phyloP scores from a whole-genome alignment of 192 early-diverging fungal species.

The Entophlyctis helioformis region DNA sequence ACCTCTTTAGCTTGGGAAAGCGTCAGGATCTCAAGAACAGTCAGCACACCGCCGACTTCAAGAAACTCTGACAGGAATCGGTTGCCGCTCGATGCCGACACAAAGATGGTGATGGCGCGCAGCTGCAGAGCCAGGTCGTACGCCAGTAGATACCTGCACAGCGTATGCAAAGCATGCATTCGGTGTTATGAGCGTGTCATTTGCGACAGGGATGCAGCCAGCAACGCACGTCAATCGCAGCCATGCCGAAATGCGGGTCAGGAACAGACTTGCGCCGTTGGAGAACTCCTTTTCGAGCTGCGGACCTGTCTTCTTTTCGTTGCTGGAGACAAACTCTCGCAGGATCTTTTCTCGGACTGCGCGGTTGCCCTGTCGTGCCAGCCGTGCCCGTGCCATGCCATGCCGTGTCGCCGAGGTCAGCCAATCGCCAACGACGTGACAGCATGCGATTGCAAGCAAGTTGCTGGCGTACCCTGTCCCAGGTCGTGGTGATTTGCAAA shows the following conservation, averaged over 20 bases:
- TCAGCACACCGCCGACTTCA: conserved; percentile 52
- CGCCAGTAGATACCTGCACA: conserved; percentile 36
- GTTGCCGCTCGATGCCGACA: conserved; percentile 39
- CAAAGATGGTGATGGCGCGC: conserved; percentile 43
- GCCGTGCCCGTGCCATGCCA: background rate
- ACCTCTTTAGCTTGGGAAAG: conserved; percentile 48
- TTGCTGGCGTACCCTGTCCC: conserved; percentile 25
- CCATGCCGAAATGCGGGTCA: conserved; percentile 46
- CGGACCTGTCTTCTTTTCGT: conserved; percentile 43
- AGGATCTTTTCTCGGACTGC: conserved; percentile 40
- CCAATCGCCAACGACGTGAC: background rate
- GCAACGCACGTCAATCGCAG: conserved; percentile 36
- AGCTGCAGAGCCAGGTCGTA: conserved; percentile 35
- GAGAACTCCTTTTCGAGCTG: conserved; percentile 46
- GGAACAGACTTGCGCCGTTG: conserved; percentile 46
- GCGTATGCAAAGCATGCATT: too few species aligned
- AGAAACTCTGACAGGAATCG: conserved; percentile 52
- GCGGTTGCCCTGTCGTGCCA: conserved; percentile 22
- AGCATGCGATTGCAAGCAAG: background rate
- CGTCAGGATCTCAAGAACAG: conserved; percentile 43
- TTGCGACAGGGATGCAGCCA: too few species aligned
- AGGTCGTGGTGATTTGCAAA: conserved; percentile 34
- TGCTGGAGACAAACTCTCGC: conserved; percentile 37
- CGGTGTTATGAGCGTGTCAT: too few species aligned
- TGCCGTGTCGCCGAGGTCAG: background rate